A percentile compares a stretch with the other conserved stretches of the same genome.
These are phyloP conservation scores for Emmonsiellopsis sp. DNA, from an alignment of 2,329 filamentous ascomycete genomes.

Conservation along the genomic window DNA sequence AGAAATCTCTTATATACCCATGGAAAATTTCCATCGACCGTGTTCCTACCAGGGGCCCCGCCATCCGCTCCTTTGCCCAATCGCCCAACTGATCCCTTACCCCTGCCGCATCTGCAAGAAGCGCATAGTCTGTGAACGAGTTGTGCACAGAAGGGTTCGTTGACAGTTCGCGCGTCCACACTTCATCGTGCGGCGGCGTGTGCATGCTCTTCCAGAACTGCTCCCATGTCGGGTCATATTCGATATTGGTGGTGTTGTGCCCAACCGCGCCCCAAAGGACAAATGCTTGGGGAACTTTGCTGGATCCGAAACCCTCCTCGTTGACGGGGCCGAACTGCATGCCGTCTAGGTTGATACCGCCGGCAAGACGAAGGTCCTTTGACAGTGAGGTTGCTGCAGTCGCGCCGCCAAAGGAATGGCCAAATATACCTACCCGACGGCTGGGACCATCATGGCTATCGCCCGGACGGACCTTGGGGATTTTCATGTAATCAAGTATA, in stretches of 20 bases:
- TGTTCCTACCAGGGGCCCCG: slow-evolving; percentile 11
- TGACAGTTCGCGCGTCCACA: slow-evolving; percentile 10
- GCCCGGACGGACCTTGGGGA: not conserved
- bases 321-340: slow-evolving; percentile 14
- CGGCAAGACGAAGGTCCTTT: slow-evolving; percentile 16
- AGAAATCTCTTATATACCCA: slow-evolving; percentile 12
- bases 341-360: slow-evolving; percentile 28
- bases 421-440: slow-evolving; percentile 15
- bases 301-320: slow-evolving; percentile 8
- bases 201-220: slow-evolving; percentile 11
- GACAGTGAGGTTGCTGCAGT: slow-evolving; percentile 17
- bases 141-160: slow-evolving; percentile 10
- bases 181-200: slow-evolving; percentile 4
- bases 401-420: slow-evolving; percentile 29
- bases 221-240: slow-evolving; percentile 9
- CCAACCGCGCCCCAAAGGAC: slow-evolving; percentile 9
- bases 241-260: slow-evolving; percentile 8
- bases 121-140: slow-evolving; percentile 13
- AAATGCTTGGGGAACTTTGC: slow-evolving; percentile 9
- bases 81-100: slow-evolving; percentile 2
- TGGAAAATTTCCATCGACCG: slow-evolving; percentile 9
- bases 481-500: slow-evolving; percentile 6
- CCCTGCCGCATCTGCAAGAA: slow-evolving; percentile 10
- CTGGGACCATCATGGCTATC: not conserved
- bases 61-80: not conserved